Evolutionary conservation across 257 asterid genomes (phyloP).

Genomic region (Plantago ovata): DNA sequence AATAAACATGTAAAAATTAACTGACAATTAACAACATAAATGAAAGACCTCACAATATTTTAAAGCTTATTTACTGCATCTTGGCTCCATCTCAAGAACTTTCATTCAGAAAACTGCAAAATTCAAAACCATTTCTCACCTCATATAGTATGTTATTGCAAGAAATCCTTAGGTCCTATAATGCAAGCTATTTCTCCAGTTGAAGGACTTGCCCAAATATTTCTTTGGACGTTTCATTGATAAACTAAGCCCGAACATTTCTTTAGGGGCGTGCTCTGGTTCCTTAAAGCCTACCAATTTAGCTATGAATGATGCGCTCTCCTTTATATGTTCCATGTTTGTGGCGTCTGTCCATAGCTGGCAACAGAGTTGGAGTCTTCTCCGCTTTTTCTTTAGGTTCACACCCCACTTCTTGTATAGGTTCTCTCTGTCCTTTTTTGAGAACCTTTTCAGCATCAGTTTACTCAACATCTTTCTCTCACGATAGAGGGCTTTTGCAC

Average conservation of each 20-base stretch:
- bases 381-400: slow-evolving; percentile 39
- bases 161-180: background rate
- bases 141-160: background rate
- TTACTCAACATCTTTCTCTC: slow-evolving; percentile 53
- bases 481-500: slow-evolving; percentile 31
- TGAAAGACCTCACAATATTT: too few relatives aligned
- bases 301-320: slow-evolving; percentile 49
- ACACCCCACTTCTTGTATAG: slow-evolving; percentile 47
- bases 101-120: slow-evolving; percentile 1
- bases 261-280: slow-evolving; percentile 29
- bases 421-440: slow-evolving; percentile 42
- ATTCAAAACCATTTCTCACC: slow-evolving; percentile 6
- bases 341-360: slow-evolving; percentile 47
- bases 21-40: too few relatives aligned
- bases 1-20: too few relatives aligned
- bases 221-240: background rate
- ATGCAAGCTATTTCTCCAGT: slow-evolving; percentile 16
- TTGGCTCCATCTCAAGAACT: background rate
- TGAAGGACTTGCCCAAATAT: background rate
- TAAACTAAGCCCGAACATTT: slow-evolving; percentile 16
- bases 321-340: slow-evolving; percentile 52
- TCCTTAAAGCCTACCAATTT: slow-evolving; percentile 45
- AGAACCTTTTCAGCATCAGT: slow-evolving; percentile 39
- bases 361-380: slow-evolving; percentile 43
- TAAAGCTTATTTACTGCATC: too few relatives aligned